These are phyloP conservation scores for Talaromyces sp. DNA, from an alignment of 2,329 filamentous ascomycete species.

Conservation along the genomic window DNA sequence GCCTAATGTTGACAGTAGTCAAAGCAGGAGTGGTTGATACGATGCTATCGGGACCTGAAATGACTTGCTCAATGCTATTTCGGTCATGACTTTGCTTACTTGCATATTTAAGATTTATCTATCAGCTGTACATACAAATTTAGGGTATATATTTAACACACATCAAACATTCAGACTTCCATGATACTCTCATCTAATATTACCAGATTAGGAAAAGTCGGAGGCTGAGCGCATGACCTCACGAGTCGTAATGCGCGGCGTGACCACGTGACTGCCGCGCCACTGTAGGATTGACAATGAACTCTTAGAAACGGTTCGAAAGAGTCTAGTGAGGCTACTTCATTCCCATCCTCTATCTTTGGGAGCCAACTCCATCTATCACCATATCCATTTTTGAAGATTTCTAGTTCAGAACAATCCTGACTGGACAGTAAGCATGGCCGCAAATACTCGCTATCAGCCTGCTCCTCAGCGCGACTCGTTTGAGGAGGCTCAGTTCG, in stretches of 20 bases:
- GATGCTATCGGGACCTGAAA: not conserved
- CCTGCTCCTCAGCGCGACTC: constrained; percentile 82
- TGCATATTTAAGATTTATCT: constrained; percentile 9
- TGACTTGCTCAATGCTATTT: not conserved
- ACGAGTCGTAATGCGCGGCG: not conserved
- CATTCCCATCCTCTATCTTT: not conserved
- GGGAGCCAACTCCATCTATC: not conserved
- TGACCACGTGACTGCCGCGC: constrained; percentile 10
- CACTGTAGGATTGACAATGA: not conserved
- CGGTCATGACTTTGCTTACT: not conserved
- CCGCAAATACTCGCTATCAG: constrained; percentile 73
- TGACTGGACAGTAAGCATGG: constrained; percentile 47
- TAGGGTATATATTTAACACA: not conserved
- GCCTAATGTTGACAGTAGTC: not conserved
- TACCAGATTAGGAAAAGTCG: not conserved
- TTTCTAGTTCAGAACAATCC: not conserved
- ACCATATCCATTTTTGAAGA: not conserved
- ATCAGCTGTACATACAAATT: not conserved
- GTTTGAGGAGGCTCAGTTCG: constrained; percentile 64
- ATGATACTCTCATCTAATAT: not conserved
- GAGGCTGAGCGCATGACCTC: constrained; percentile 7
- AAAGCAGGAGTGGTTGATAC: not conserved
- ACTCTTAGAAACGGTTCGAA: not conserved
- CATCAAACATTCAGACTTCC: not conserved
- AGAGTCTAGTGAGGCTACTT: not conserved